Base-by-base conservation (phyloP, 2,329 filamentous ascomycete species). In the Teratosphaeria zuluensis region DNA sequence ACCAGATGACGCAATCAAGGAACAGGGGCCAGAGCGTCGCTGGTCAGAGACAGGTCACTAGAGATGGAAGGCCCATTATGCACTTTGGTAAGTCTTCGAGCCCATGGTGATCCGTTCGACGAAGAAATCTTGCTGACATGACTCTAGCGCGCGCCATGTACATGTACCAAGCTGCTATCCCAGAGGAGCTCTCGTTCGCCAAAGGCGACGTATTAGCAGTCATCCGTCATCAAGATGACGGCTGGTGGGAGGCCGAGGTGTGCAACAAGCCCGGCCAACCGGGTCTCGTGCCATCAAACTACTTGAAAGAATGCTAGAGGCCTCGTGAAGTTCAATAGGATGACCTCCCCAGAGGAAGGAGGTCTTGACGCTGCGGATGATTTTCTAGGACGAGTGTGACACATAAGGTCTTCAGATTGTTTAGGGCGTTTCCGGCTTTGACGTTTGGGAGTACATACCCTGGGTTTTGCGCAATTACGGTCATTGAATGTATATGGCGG, bases 211-310 rank as follows among this genome's bases (percentile, higher is more conserved):
- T 92, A 60, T 80, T 99, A 14, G 90, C 92, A 1, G 86, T 99
- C 14, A 78, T 96, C 53, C 83, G 92, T 61, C 84, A 95, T 68
- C 94, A 99, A 75, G 94, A 99, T 72, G 94, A 99, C 70, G 94
- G 94, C 21, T 99, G 94, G 94, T 99, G 95, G 94, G 94, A 99
- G 77, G 95, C 95, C 12, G 92, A 96, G 73, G 84, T 96, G 48
- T 89, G 92, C 53, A 86, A 86, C 21, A 80, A 79, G 66, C 77
- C 77, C 62, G 76, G 75, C 48, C 72, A 75, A 48, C 73, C 80
- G 16, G 84, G 84, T 28, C 74, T 87, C 65, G 84, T 87, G 56
- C 84, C 84, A 2, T 85, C 82, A 64, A 87, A 87, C 71, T 87
- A 87, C 68, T 70, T 87, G 58, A 84, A 86, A 72, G 77, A 78